phyloP scores from a whole-genome alignment of 768 basidiomycete genomes.

The Trametes cingulata region DNA sequence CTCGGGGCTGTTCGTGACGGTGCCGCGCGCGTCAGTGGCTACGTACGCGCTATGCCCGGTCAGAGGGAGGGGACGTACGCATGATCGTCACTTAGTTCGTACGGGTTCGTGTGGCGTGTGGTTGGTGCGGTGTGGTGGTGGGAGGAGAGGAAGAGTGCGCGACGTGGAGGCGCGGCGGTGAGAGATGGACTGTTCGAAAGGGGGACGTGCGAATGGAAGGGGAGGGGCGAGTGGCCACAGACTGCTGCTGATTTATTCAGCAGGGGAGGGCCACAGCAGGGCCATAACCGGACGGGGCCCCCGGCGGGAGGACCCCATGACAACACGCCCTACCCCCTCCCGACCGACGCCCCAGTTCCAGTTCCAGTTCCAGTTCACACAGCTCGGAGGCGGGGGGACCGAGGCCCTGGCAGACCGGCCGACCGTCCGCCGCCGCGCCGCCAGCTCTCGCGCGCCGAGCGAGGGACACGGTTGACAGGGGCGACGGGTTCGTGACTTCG shows the following conservation, averaged over 20 bases:
- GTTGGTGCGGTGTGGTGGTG: conserved; percentile 1
- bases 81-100: background rate
- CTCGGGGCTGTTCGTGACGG: conserved; percentile 9
- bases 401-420: no score
- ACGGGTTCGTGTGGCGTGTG: background rate
- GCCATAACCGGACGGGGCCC: background rate
- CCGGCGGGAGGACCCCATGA: conserved; percentile 25
- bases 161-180: background rate
- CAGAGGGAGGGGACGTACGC: conserved; percentile 11
- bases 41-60: background rate
- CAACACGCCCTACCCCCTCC: conserved; percentile 3
- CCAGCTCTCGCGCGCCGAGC: background rate
- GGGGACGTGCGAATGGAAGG: conserved; percentile 2
- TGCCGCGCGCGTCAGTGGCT: background rate
- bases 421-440: no score
- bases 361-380: no score
- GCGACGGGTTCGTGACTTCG: no score
- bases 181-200: background rate
- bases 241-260: background rate
- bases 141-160: background rate
- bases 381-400: no score
- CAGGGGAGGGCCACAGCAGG: conserved; percentile 3
- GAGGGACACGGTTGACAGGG: no score
- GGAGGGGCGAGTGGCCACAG: background rate
- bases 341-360: no score